Percentiles rank a stretch among this genome's conserved stretches.
Evolutionary conservation across 1,284 basidiomycete genomes (phyloP).

Genomic region (Apiotrichum veenhuisii): DNA sequence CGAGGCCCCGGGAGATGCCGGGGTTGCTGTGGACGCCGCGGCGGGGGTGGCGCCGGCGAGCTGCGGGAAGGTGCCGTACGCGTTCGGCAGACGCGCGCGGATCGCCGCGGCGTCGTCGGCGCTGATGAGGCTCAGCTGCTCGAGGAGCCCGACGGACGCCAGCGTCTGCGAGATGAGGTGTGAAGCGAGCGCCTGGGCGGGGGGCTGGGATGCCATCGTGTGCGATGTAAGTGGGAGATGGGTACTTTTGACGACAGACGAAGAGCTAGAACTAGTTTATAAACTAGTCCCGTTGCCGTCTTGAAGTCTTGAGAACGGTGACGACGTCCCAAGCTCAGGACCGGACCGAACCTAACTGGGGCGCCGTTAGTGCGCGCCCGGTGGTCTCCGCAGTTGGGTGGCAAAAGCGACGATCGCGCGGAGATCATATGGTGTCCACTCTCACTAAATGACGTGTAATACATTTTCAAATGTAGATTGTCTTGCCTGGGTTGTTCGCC

Average conservation of each 20-base stretch:
- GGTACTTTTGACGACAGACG: too few species aligned
- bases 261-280: too few species aligned
- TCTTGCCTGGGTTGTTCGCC: too few species aligned
- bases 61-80: conserved; percentile 22
- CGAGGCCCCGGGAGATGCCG: neutral
- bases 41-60: conserved; percentile 6
- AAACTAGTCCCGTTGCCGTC: too few species aligned
- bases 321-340: too few species aligned
- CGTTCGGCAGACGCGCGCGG: conserved; percentile 34
- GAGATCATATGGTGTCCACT: too few species aligned
- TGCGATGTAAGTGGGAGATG: too few species aligned
- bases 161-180: conserved; percentile 44
- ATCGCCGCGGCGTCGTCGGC: conserved; percentile 35
- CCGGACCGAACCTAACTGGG: too few species aligned
- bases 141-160: conserved; percentile 35
- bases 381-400: conserved; percentile 2
- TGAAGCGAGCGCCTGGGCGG: conserved; percentile 33
- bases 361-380: neutral
- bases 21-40: neutral
- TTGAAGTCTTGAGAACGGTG: too few species aligned
- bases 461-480: too few species aligned
- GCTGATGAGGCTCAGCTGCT: conserved; percentile 33
- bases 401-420: neutral
- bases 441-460: too few species aligned
- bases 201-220: conserved; percentile 12